Percentiles rank a stretch among this genome's conserved stretches.
Evolutionary conservation across 148 eudicot species (phyloP).

Genomic region (Chenopodium formosanum): DNA sequence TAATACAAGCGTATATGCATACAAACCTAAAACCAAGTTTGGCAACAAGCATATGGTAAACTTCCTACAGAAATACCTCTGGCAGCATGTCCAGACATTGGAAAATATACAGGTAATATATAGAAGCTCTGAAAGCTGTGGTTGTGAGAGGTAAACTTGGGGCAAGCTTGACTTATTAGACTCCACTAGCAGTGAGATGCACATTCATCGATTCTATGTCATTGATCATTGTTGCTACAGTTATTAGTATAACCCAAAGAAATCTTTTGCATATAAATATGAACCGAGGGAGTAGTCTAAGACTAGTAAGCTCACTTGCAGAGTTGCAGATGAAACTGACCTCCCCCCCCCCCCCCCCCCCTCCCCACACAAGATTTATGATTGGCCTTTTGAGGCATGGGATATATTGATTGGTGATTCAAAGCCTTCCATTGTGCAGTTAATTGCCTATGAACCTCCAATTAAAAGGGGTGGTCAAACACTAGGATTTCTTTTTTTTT

Average conservation of each 20-base stretch:
- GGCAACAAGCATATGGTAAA: background rate
- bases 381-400: background rate
- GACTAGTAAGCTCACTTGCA: background rate
- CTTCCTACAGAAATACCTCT: background rate
- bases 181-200: background rate
- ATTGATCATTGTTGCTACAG: background rate
- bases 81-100: background rate
- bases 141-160: background rate
- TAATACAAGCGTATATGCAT: too few species aligned
- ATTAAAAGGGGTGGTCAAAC: background rate
- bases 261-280: background rate
- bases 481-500: background rate
- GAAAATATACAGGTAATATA: too few species aligned
- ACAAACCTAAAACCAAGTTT: background rate
- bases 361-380: too few species aligned
- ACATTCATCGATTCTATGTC: background rate
- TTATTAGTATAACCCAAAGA: background rate
- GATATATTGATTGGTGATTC: background rate
- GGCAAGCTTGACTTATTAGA: background rate
- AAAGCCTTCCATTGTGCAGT: background rate
- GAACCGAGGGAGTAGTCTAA: background rate
- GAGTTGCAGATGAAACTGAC: background rate
- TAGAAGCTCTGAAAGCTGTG: background rate
- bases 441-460: background rate
- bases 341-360: too few species aligned